Base-by-base conservation (phyloP, 331 rosid species). In the Spiraea crenata region DNA sequence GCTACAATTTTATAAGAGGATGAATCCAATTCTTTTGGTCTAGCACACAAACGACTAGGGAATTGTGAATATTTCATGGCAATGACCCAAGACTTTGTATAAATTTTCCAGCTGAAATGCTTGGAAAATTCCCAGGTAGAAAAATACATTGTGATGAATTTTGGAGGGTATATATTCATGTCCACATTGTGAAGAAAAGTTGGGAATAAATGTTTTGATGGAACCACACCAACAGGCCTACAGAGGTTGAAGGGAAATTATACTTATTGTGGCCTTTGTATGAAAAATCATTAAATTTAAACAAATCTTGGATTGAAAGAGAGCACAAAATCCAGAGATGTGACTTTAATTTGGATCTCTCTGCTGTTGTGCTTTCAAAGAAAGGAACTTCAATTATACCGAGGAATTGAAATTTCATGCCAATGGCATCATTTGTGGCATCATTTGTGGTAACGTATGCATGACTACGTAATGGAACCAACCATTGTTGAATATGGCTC, bases 1-100 rank as follows among this genome's bases (percentile, higher is more conserved):
- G 6, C 6, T 4, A 13, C 25, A 25, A 41, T 47, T 65, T 31
- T 14, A 35, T 47, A 47, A 9, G 35, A n/a, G 51, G 48, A 9
- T 40, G 31, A 41, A 45, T 25, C 49, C 49, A 45, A 45, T 3
- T 45, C 4, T 10, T 25, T 25, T 25, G 31, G 31, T 25, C 2
- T 25, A 25, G 31, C 31, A 25, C 31, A 25, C 31, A 25, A 25
- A 25, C 31, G 31, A 25, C 31, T 25, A 25, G 31, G 31, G 31
- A 25, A n/a, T n/a, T n/a, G n/a, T n/a, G n/a, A n/a, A n/a, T n/a
- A n/a, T n/a, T n/a, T n/a, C n/a, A n/a, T 16, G 55, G 10, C 65
- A 5, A n/a, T 1, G 74, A 70, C 65, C 56, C 4, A 70, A 57
- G 74, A 70, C 74, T 70, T 56, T 5, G 3, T 5, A 9, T 57